Percentiles rank a stretch among this genome's conserved stretches.
phyloP scores from a whole-genome alignment of 2,329 filamentous ascomycete species.

The Xylaria hypoxylon region DNA sequence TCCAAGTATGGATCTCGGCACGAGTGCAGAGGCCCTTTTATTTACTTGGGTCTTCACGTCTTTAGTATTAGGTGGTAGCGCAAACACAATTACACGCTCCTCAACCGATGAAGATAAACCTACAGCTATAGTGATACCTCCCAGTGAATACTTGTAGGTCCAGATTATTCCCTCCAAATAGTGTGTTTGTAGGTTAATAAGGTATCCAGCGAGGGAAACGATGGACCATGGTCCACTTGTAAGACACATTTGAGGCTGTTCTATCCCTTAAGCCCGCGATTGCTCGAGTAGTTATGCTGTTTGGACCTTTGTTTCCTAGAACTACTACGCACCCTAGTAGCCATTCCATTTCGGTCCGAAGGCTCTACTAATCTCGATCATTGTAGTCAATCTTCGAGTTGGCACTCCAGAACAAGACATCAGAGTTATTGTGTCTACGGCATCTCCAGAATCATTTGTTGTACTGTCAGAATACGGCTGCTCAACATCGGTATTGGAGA shows the following conservation, averaged over 20 bases:
- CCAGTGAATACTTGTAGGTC: conserved; percentile 55
- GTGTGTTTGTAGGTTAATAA: conserved; percentile 34
- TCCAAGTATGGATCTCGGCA: conserved; percentile 38
- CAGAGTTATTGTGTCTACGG: conserved; percentile 55
- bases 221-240: conserved; percentile 56
- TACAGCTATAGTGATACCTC: conserved; percentile 48
- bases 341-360: not conserved
- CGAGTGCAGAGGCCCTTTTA: conserved; percentile 29
- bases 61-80: conserved; percentile 30
- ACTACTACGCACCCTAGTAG: too few species aligned
- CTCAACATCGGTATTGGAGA: conserved; percentile 47
- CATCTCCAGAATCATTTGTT: conserved; percentile 53
- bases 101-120: conserved; percentile 4
- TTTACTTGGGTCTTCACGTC: conserved; percentile 27
- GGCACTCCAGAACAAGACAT: conserved; percentile 54
- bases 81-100: conserved; percentile 10
- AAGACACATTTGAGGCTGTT: not conserved
- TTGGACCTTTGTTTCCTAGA: too few species aligned
- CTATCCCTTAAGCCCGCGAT: not conserved
- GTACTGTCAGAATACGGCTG: conserved; percentile 50
- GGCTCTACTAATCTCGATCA: not conserved
- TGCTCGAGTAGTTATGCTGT: too few species aligned
- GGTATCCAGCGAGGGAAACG: conserved; percentile 53
- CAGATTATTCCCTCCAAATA: conserved; percentile 4
- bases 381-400: conserved; percentile 51